Conservation (phyloP, 1,284 basidiomycete species). For the Fomitiporia mediterranea region DNA sequence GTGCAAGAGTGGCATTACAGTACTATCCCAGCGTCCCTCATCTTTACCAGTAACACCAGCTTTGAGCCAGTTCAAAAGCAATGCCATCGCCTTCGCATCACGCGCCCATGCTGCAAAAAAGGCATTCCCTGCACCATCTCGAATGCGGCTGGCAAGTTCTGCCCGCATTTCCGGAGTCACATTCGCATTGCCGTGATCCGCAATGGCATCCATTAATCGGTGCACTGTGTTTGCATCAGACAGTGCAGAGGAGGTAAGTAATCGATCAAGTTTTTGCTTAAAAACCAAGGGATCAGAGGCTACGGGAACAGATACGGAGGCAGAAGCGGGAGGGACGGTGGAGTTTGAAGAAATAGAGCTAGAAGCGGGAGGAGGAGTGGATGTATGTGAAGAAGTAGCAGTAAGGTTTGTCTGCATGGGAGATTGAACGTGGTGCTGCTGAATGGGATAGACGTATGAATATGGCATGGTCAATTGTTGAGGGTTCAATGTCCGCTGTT, state of each 20-base stretch:
- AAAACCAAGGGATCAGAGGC: constrained; percentile 31
- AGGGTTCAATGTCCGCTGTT: constrained; percentile 31
- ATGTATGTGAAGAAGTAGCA: constrained; percentile 31
- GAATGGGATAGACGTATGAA: constrained; percentile 1
- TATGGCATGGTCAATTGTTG: constrained; percentile 29
- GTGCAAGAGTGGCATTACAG: constrained; percentile 77
- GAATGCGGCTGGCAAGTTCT: constrained; percentile 70
- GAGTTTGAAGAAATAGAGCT: constrained; percentile 27
- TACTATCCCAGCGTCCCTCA: constrained; percentile 58
- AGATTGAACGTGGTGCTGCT: constrained; percentile 1
- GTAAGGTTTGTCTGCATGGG: constrained; percentile 19
- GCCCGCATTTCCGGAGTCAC: constrained; percentile 57
- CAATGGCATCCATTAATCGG: constrained; percentile 49
- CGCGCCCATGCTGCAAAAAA: constrained; percentile 81
- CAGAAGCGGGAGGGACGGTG: constrained; percentile 22
- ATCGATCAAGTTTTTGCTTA: constrained; percentile 43
- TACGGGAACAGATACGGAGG: background rate
- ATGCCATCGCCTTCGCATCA: constrained; percentile 63
- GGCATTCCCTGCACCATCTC: constrained; percentile 76
- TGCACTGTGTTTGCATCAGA: constrained; percentile 65
- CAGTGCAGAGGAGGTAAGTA: constrained; percentile 52
- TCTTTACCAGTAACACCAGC: constrained; percentile 51
- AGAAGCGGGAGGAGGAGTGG: constrained; percentile 13
- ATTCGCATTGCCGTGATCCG: constrained; percentile 54
- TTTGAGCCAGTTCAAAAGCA: constrained; percentile 75